phyloP scores from a whole-genome alignment of 1,139 yeast genomes.

The Yamadazyma sp. region DNA sequence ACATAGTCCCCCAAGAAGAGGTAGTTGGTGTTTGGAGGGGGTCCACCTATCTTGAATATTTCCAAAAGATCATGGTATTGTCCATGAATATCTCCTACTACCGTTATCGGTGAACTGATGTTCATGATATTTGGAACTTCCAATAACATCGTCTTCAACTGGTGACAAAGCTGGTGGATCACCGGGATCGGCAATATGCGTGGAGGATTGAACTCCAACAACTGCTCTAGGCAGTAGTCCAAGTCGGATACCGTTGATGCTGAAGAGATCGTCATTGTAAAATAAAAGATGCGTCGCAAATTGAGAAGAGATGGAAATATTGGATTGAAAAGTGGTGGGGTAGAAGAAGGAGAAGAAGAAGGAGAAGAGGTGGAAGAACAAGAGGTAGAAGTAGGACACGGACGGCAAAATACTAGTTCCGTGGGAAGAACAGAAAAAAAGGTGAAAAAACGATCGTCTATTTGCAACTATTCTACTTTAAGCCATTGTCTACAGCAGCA shows the following conservation, averaged over 20 bases:
- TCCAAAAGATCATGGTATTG: slow-evolving; percentile 93
- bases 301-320: background rate
- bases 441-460: too few species aligned
- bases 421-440: too few species aligned
- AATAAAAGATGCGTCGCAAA: background rate
- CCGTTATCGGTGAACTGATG: slow-evolving; percentile 82
- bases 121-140: slow-evolving; percentile 71
- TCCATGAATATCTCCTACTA: slow-evolving; percentile 98
- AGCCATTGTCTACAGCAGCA: slow-evolving; percentile 16
- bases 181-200: slow-evolving; percentile 41
- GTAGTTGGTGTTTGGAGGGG: slow-evolving; percentile 91
- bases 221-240: slow-evolving; percentile 47
- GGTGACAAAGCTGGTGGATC: slow-evolving; percentile 44
- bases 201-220: slow-evolving; percentile 46
- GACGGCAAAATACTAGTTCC: too few species aligned
- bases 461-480: slow-evolving; percentile 1
- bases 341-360: too few species aligned
- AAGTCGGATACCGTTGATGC: slow-evolving; percentile 38
- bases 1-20: slow-evolving; percentile 92
- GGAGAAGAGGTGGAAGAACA: too few species aligned
- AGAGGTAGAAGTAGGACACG: too few species aligned
- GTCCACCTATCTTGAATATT: slow-evolving; percentile 89
- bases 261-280: slow-evolving; percentile 35
- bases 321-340: background rate
- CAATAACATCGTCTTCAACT: slow-evolving; percentile 39